These are phyloP conservation scores for Wickerhamiella cacticola DNA, from an alignment of 805 yeast genomes.

Conservation along the genomic window DNA sequence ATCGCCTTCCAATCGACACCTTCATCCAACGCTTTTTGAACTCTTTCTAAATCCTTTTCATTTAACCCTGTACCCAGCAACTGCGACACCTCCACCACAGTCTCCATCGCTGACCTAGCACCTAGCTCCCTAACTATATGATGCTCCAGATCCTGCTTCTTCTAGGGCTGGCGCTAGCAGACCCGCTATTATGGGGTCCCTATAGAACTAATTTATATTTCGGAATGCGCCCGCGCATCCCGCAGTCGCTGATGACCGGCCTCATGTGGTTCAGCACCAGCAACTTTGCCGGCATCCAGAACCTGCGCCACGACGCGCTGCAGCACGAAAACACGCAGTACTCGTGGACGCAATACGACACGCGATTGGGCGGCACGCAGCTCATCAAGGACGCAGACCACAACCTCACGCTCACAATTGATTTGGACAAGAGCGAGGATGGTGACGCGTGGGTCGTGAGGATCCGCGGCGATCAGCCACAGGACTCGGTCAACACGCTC, in stretches of 20 bases:
- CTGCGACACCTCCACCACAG: slow-evolving; percentile 23
- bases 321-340: slow-evolving; percentile 58
- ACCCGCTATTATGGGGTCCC: slow-evolving; percentile 79
- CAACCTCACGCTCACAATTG: slow-evolving; percentile 50
- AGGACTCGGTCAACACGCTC: slow-evolving; percentile 40
- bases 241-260: slow-evolving; percentile 64
- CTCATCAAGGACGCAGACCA: slow-evolving; percentile 54
- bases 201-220: slow-evolving; percentile 77
- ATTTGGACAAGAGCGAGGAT: slow-evolving; percentile 65
- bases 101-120: slow-evolving; percentile 14
- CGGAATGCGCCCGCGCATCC: slow-evolving; percentile 74
- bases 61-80: slow-evolving; percentile 26
- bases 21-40: slow-evolving; percentile 23
- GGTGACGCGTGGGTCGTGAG: slow-evolving; percentile 67
- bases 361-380: slow-evolving; percentile 77
- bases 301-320: slow-evolving; percentile 62
- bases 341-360: slow-evolving; percentile 82
- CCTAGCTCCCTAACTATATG: background rate
- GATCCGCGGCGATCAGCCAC: slow-evolving; percentile 49
- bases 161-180: slow-evolving; percentile 13
- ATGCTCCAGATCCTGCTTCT: background rate
- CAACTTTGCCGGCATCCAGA: slow-evolving; percentile 39
- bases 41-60: slow-evolving; percentile 20
- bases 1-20: slow-evolving; percentile 28
- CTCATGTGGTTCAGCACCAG: slow-evolving; percentile 78